These are phyloP conservation scores for Wickerhamomyces hampshirensis DNA, from an alignment of 805 yeast genomes.

Conservation along the genomic window DNA sequence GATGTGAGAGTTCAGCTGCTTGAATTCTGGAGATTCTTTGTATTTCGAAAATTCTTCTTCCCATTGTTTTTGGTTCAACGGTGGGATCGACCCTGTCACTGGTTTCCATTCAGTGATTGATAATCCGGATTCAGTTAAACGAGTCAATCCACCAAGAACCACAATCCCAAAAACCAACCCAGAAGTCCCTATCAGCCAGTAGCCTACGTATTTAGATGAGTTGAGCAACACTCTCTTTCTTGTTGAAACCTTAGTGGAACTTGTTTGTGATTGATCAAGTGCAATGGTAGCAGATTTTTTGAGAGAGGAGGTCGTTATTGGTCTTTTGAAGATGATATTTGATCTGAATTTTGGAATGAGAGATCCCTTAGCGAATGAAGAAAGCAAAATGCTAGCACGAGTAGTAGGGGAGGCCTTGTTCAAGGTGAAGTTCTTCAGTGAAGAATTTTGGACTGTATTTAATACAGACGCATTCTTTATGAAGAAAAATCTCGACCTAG, in stretches of 20 bases:
- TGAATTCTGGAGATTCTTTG: conserved; percentile 84
- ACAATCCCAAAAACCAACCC: conserved; percentile 92
- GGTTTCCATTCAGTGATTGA: conserved; percentile 99
- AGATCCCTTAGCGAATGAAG: conserved; percentile 3
- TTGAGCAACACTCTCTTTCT: conserved; percentile 19
- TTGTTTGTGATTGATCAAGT: not conserved
- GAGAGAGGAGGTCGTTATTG: conserved; percentile 10
- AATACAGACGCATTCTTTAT: conserved; percentile 47
- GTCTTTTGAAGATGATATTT: conserved; percentile 3
- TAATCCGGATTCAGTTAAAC: conserved; percentile 92
- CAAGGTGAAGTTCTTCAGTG: conserved; percentile 18
- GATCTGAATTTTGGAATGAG: conserved; percentile 1
- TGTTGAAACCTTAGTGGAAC: not conserved
- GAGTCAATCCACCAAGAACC: conserved; percentile 91
- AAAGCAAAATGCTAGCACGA: conserved; percentile 5
- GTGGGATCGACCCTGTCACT: conserved; percentile 92
- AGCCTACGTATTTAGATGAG: conserved; percentile 60
- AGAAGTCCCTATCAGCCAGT: conserved; percentile 85
- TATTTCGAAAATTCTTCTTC: conserved; percentile 77
- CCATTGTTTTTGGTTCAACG: conserved; percentile 79
- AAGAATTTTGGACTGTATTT: conserved; percentile 23
- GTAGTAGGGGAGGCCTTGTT: conserved; percentile 1
- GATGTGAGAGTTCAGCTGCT: conserved; percentile 81
- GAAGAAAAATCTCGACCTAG: conserved; percentile 55
- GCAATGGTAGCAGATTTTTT: conserved; percentile 1